Percentiles rank a stretch among this genome's conserved stretches.
phyloP scores from a whole-genome alignment of 2,329 filamentous ascomycete species.

The Claviceps spartinae region DNA sequence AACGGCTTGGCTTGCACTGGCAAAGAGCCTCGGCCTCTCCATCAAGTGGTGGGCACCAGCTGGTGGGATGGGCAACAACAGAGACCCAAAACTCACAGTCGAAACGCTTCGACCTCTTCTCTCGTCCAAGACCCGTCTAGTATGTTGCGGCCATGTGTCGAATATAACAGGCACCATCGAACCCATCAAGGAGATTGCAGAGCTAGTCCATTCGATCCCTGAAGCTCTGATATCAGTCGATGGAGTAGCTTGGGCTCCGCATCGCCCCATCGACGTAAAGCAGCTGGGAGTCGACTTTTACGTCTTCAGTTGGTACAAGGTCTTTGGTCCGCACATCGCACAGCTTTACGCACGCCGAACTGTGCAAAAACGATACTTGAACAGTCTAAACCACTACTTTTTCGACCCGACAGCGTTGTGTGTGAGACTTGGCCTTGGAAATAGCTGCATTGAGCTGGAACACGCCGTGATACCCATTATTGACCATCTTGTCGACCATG shows the following conservation, averaged over 20 bases:
- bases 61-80: slow-evolving; percentile 6
- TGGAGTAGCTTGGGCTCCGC: slow-evolving; percentile 64
- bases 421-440: slow-evolving; percentile 55
- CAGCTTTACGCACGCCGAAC: slow-evolving; percentile 50
- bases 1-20: slow-evolving; percentile 58
- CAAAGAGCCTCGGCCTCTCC: slow-evolving; percentile 41
- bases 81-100: slow-evolving; percentile 30
- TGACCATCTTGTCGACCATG: slow-evolving; percentile 39
- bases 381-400: slow-evolving; percentile 52
- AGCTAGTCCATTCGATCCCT: slow-evolving; percentile 31
- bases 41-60: slow-evolving; percentile 58
- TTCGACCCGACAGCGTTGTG: slow-evolving; percentile 45
- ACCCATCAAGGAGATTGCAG: slow-evolving; percentile 38
- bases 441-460: slow-evolving; percentile 56
- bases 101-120: slow-evolving; percentile 46
- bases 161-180: slow-evolving; percentile 61
- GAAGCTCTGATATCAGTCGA: slow-evolving; percentile 56
- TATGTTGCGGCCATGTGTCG: slow-evolving; percentile 59
- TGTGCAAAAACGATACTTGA: slow-evolving; percentile 38
- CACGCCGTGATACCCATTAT: slow-evolving; percentile 47
- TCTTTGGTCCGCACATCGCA: slow-evolving; percentile 64
- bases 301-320: slow-evolving; percentile 71
- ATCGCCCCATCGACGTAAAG: slow-evolving; percentile 55
- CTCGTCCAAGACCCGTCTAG: slow-evolving; percentile 50
- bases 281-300: slow-evolving; percentile 62